phyloP scores from a whole-genome alignment of 768 basidiomycete genomes.

The Tylopilus subfusipes region DNA sequence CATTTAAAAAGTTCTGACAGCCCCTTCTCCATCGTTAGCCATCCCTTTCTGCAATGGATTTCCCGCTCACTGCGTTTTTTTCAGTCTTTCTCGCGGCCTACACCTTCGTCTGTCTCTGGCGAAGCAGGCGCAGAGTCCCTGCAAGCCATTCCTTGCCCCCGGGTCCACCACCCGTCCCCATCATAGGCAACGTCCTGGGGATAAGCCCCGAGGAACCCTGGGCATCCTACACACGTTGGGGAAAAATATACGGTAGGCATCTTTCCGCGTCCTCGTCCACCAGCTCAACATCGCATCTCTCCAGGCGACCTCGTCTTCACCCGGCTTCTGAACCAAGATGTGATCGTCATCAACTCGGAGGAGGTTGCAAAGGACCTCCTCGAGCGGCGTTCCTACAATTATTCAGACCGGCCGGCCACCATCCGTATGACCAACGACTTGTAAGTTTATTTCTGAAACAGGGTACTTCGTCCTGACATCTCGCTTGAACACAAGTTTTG shows the following conservation, averaged over 20 bases:
- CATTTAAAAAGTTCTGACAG: neutral
- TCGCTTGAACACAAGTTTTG: constrained; percentile 16
- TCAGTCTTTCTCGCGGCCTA: constrained; percentile 2
- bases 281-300: neutral
- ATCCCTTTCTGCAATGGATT: constrained; percentile 8
- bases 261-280: constrained; percentile 9
- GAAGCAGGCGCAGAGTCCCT: neutral
- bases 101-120: constrained; percentile 2
- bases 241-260: constrained; percentile 26
- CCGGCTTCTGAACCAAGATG: constrained; percentile 33
- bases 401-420: constrained; percentile 40
- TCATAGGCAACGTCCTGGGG: constrained; percentile 30
- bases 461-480: neutral
- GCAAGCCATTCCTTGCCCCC: constrained; percentile 37
- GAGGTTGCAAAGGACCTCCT: constrained; percentile 41
- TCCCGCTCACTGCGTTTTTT: constrained; percentile 10
- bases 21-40: neutral
- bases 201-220: constrained; percentile 29
- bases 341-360: constrained; percentile 41
- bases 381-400: constrained; percentile 42
- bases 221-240: constrained; percentile 33
- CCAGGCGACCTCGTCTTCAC: constrained; percentile 38
- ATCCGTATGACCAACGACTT: constrained; percentile 29
- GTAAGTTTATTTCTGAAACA: constrained; percentile 8
- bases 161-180: constrained; percentile 47